Evolutionary conservation across 2,329 filamentous ascomycete genomes (phyloP), one percentile per base, ranked within the genome.

Genomic region (Monilinia vaccinii-corymbosi): DNA sequence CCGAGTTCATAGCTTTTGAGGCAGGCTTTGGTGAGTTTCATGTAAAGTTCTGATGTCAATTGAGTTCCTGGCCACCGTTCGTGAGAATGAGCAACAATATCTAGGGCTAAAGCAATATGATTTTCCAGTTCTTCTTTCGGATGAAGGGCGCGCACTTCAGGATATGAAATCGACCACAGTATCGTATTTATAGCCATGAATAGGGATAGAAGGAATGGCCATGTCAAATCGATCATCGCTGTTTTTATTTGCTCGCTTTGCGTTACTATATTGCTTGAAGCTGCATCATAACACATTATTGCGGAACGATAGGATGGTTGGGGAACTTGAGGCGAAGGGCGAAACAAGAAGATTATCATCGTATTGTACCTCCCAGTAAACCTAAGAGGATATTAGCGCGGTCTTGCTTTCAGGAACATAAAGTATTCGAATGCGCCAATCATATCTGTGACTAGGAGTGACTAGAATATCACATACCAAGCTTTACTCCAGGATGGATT

Each of bases 161-260:
- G 81, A 70, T 96, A 97, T 1, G 92, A 96, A 9, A 96, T 81
- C 1, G 89, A 85, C 94, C 94, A 99, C 0, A 99, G 80, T 53
- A 97, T 82, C 6, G 90, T 92, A 71, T 96, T 97, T 60, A 97
- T 81, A 5, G 89, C 86, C 84, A 95, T 94, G 75, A 95, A 97
- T 45, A 97, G 81, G 23, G 88, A 86, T 61, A 96, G 81, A 1
- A 96, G 84, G 70, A 96, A 96, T 47, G 96, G 87, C 93, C 93
- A 97, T 0, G 92, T 97, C 62, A 97, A 79, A 70, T 97, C 93
- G 13, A 94, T 84, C 25, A 85, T 85, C 16, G 82, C 81, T 18
- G 81, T 85, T 65, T 87, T 82, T 70, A 96, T 87, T 72, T 96
- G 91, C 68, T 88, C 85, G 70, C 84, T 84, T 48, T 91, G 87